A percentile compares a stretch with the other conserved stretches of the same genome.
These are phyloP conservation scores for Neofusicoccum cordaticola DNA, from an alignment of 2,329 filamentous ascomycete species.

Conservation along the genomic window DNA sequence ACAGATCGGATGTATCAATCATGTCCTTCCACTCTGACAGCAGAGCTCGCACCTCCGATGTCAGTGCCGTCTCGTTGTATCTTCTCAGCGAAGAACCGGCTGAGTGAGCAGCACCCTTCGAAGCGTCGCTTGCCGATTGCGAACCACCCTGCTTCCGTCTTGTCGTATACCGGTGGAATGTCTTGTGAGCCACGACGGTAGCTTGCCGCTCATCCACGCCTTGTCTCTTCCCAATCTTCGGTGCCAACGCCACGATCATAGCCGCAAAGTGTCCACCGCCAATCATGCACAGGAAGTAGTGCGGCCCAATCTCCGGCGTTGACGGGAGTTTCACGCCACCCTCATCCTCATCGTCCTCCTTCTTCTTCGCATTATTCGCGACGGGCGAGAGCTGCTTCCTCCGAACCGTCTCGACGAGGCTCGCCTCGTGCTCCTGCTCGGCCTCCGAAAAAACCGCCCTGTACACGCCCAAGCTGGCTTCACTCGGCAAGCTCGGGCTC, in stretches of 20 bases:
- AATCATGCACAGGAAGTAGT: constrained; percentile 98
- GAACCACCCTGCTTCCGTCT: constrained; percentile 93
- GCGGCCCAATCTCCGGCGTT: constrained; percentile 65
- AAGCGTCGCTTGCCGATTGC: constrained; percentile 88
- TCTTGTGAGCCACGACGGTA: constrained; percentile 90
- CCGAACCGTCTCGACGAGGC: constrained; percentile 65
- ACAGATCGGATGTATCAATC: constrained; percentile 77
- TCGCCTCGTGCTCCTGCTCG: constrained; percentile 63
- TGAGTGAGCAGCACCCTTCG: constrained; percentile 92
- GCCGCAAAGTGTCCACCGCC: constrained; percentile 96
- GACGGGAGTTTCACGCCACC: constrained; percentile 59
- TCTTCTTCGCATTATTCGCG: constrained; percentile 37
- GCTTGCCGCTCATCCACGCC: constrained; percentile 80
- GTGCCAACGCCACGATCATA: constrained; percentile 87
- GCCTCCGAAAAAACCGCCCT: constrained; percentile 71
- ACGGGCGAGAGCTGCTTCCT: constrained; percentile 74
- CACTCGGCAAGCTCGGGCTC: constrained; percentile 69
- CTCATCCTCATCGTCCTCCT: constrained; percentile 43
- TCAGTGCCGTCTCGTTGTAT: constrained; percentile 89
- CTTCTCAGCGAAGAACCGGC: constrained; percentile 85
- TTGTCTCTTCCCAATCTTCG: constrained; percentile 69
- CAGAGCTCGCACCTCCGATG: constrained; percentile 80
- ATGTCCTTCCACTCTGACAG: constrained; percentile 80
- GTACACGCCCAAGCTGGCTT: constrained; percentile 83
- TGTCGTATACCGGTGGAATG: constrained; percentile 96